Evolutionary conservation across 2,329 filamentous ascomycete species (phyloP), one percentile per base, ranked within the genome.

Genomic region (Nemania serpens): DNA sequence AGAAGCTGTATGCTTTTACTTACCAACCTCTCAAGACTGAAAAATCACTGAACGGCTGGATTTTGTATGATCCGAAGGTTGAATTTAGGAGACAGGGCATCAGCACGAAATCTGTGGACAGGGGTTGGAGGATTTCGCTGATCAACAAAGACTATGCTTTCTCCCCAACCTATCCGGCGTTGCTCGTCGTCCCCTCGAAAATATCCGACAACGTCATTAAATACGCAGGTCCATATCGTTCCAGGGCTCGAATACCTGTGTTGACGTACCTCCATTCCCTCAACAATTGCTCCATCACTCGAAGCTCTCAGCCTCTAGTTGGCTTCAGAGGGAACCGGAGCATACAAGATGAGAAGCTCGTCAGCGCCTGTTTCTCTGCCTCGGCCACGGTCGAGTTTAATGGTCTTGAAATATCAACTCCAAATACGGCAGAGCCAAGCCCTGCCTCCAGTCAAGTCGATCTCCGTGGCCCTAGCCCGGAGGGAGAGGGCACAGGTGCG

Each of bases 151-250:
- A 97, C 76, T 98, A 97, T 74, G 81, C 80, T 66, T 98, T 97
- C 72, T 97, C 93, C 53, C 89, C 93, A 25, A 98, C 95, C 2
- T 99, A 99, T 74, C 95, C 95, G 12, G 87, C 88, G 3, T 74
- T 96, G 48, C 82, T 99, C 22, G 89, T 89, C 11, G 93, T 99
- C 17, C 95, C 95, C 20, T 87, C 89, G 22, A 87, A 85, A 60
- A 96, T 99, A 68, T 98, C 94, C n/a, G 95, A 99, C 76, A 97
- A 95, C 71, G 93, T 94, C 49, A 84, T 99, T 51, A 97, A 97
- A 72, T 96, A 99, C 73, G 95, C 93, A 25, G 90, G 88, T 61
- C 86, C 88, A 64, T 98, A 96, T 76, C 90, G 95, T 53, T 98
- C 95, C 0, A 87, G 93, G 61, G 88, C 89, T 65, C 88, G 95